Percentiles rank a stretch among this genome's conserved stretches.
phyloP scores from a whole-genome alignment of 306 rosid species.

The Prunus persica region Prunus_persica_NCBIv2 NC_034010.1:15345501-15346000 shows the following conservation, averaged over 20 bases:
- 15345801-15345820: no score
- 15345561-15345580: no score
- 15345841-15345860: accelerated
- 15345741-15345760: not conserved
- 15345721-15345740: not conserved
- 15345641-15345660: not conserved
- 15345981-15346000: not conserved
- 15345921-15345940: not conserved
- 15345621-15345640: not conserved
- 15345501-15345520: no score
- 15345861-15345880: no score
- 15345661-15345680: not conserved
- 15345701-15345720: no score
- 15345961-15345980: not conserved
- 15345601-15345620: not conserved
- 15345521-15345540: no score
- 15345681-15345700: no score
- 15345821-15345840: no score
- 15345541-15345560: no score
- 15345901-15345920: not conserved
- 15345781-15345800: no score
- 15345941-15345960: not conserved
- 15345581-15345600: not conserved
- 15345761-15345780: not conserved
- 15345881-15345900: not conserved